Conservation (phyloP, 768 basidiomycete genomes). For the Filobasidium floriforme region DNA sequence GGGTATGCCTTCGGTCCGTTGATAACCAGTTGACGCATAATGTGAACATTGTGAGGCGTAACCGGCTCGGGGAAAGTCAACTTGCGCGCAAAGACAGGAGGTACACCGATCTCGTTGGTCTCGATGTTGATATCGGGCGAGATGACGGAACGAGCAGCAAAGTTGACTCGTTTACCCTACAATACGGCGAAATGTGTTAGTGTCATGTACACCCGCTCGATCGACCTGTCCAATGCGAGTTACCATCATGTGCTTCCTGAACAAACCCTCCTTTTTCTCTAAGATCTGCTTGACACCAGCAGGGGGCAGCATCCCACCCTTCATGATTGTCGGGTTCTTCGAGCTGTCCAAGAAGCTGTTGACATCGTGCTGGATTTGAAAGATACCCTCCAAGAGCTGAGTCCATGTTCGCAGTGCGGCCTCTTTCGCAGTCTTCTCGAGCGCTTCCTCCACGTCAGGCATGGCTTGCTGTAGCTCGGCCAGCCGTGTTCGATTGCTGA, state of each 20-base stretch:
- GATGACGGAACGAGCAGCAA: constrained; percentile 98
- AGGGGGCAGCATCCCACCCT: constrained; percentile 83
- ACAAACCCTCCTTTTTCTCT: constrained; percentile 98
- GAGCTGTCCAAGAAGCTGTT: constrained; percentile 95
- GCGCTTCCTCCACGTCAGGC: constrained; percentile 33
- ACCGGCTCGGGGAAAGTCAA: constrained; percentile 97
- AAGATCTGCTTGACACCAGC: constrained; percentile 89
- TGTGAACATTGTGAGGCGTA: constrained; percentile 78
- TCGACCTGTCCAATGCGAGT: constrained; percentile 27
- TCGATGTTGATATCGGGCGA: constrained; percentile 99
- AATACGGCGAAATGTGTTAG: constrained; percentile 11
- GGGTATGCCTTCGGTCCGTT: constrained; percentile 81
- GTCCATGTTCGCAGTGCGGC: constrained; percentile 53
- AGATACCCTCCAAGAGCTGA: constrained; percentile 65
- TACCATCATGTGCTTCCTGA: constrained; percentile 99
- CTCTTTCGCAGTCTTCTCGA: constrained; percentile 56
- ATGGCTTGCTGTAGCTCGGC: constrained; percentile 17
- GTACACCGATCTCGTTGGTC: constrained; percentile 95
- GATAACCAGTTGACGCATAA: constrained; percentile 80
- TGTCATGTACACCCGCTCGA: background rate
- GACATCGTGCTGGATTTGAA: constrained; percentile 87
- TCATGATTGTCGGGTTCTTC: constrained; percentile 79
- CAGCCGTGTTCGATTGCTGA: constrained; percentile 63
- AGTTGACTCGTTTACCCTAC: constrained; percentile 98
- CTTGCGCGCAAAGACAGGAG: constrained; percentile 92